Conservation (phyloP, 768 basidiomycete species). For the Tricholoma saponaceum region DNA sequence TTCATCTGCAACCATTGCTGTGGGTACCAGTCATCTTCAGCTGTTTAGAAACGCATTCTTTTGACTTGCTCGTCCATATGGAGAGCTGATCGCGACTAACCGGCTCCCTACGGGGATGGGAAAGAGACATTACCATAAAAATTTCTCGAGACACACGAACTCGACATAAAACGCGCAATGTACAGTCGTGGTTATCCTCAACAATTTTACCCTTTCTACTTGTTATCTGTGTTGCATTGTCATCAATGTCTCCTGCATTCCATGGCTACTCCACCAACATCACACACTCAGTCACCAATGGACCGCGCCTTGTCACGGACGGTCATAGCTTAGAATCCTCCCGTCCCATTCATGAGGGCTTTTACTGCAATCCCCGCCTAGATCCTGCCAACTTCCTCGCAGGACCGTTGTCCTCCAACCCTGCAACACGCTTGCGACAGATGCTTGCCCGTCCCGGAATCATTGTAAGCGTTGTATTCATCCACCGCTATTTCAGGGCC, state of each 20-base stretch:
- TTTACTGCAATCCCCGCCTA: conserved; percentile 65
- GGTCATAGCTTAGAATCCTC: not conserved
- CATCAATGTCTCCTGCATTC: conserved; percentile 3
- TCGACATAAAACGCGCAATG: not conserved
- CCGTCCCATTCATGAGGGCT: not conserved
- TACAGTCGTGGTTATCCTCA: not conserved
- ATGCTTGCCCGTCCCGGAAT: conserved; percentile 71
- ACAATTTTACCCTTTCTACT: not conserved
- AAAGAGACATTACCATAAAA: not conserved
- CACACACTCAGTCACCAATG: not conserved
- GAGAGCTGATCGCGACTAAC: not conserved
- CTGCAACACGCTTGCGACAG: conserved; percentile 71
- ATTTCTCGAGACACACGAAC: not conserved
- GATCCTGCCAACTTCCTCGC: conserved; percentile 67
- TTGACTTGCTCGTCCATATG: not conserved
- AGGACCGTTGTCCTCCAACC: conserved; percentile 63
- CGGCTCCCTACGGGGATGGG: not conserved
- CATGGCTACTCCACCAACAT: not conserved
- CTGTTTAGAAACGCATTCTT: not conserved
- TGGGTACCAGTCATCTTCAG: not conserved
- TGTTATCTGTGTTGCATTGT: not conserved
- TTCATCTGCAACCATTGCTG: no score
- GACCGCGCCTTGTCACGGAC: not conserved
- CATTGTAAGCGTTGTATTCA: conserved; percentile 47
- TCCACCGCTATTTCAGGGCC: not conserved